Conservation (phyloP, 441 rosid species). For the Erodium moschatum region DNA sequence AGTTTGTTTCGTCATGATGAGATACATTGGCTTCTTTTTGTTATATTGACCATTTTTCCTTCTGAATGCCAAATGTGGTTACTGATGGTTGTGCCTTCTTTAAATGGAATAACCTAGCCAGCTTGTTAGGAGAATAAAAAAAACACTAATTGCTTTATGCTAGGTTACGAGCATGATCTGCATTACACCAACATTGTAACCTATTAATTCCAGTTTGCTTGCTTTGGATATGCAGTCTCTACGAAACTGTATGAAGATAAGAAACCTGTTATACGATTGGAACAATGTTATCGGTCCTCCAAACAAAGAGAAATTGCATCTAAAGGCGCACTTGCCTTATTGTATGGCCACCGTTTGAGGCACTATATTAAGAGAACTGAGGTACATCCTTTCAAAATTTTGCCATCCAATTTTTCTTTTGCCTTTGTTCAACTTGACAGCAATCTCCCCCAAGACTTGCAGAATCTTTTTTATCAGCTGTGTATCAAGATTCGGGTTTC, state of each 20-base stretch:
- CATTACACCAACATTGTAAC: not conserved
- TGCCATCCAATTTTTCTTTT: not conserved
- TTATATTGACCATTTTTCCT: not conserved
- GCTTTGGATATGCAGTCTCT: conserved; percentile 14
- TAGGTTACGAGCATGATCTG: not conserved
- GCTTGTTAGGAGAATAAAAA: not conserved
- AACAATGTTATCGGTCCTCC: conserved; percentile 20
- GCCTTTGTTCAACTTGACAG: not conserved
- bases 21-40: too few species aligned
- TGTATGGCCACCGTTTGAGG: conserved; percentile 20
- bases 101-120: not conserved
- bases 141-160: not conserved
- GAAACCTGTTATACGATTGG: conserved; percentile 25
- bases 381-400: conserved; percentile 14
- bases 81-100: not conserved
- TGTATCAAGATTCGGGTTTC: too few species aligned
- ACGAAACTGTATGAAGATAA: conserved; percentile 17
- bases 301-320: conserved; percentile 23
- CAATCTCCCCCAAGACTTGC: not conserved
- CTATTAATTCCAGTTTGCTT: conserved; percentile 15
- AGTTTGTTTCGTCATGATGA: too few species aligned
- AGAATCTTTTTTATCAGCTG: not conserved
- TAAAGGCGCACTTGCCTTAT: conserved; percentile 22
- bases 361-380: conserved; percentile 23
- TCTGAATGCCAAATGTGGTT: conserved; percentile 2